These are phyloP conservation scores for Pyrenopolyporus hunteri DNA, from an alignment of 495 filamentous ascomycete genomes.

Conservation along the genomic window DNA sequence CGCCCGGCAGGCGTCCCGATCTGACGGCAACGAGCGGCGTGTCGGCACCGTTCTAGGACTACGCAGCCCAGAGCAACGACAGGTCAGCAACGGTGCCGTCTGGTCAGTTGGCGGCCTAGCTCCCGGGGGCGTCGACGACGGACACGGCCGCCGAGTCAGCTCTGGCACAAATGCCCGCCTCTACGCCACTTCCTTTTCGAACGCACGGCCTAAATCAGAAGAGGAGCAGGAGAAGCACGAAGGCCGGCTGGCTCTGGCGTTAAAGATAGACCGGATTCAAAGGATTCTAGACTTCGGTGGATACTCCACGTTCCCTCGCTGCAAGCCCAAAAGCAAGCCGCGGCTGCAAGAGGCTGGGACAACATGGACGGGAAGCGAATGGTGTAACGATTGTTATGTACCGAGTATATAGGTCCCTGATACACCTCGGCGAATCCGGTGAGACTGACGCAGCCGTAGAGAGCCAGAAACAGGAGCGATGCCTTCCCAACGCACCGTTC, in stretches of 20 bases:
- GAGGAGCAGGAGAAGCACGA: slow-evolving; percentile 70
- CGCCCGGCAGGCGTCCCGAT: slow-evolving; percentile 34
- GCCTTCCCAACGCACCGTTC: slow-evolving; percentile 75
- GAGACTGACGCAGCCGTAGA: slow-evolving; percentile 11
- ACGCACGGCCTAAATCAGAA: slow-evolving; percentile 46
- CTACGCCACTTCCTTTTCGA: slow-evolving; percentile 71
- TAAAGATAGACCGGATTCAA: slow-evolving; percentile 75
- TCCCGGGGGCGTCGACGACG: slow-evolving; percentile 63
- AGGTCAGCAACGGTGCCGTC: slow-evolving; percentile 71
- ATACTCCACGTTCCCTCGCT: slow-evolving; percentile 43
- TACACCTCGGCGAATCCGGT: background rate
- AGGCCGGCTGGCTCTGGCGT: slow-evolving; percentile 77
- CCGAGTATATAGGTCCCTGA: slow-evolving; percentile 53
- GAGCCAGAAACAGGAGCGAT: slow-evolving; percentile 35
- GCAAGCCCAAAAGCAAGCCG: slow-evolving; percentile 22
- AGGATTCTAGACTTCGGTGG: slow-evolving; percentile 62
- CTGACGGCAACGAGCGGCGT: slow-evolving; percentile 43
- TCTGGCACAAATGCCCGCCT: slow-evolving; percentile 78
- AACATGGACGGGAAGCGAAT: slow-evolving; percentile 65
- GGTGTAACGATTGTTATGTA: slow-evolving; percentile 57
- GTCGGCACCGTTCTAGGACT: slow-evolving; percentile 48
- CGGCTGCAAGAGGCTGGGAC: slow-evolving; percentile 34
- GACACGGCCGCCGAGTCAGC: slow-evolving; percentile 64
- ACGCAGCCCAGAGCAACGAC: slow-evolving; percentile 45
- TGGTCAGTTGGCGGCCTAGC: slow-evolving; percentile 80